Base-by-base conservation (phyloP, 805 yeast genomes). In the Metschnikowia reukaufii region DNA sequence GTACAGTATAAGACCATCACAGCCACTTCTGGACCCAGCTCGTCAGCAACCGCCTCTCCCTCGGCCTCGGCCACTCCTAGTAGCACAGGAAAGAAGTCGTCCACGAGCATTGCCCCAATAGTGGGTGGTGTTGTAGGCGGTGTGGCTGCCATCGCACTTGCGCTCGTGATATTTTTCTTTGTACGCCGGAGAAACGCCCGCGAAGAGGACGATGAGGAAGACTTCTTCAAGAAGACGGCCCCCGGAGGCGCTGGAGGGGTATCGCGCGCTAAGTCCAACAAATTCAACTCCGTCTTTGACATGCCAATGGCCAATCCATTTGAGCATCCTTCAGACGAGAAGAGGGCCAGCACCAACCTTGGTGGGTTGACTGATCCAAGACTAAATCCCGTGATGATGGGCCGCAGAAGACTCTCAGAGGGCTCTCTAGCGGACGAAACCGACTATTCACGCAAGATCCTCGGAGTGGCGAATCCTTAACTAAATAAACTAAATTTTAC, bases 391-490 rank as follows among this genome's bases (percentile, higher is more conserved):
- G 77, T 81, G 36, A 82, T 86, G 85, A 70, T 86, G 64, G 96
- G 95, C 32, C 81, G 91, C 61, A 81, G 96, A 60, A 74, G 96
- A 54, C 74, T 88, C 51, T 82, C 90, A 58, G 92, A 87, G 58
- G 96, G 96, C 4, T 83, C 92, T 2, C 72, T 91, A 44, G 91
- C 95, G 9, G 95, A 89, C 63, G 95, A 86, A 51, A 81, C 88
- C 4, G 94, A 88, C 63, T 87, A 84, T 66, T 77, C 87, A 41
- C 74, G 90, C 61, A 88, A 88, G 68, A 82, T 88, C 16, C 72
- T 91, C 39, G 84, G 89, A 49, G 96, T 91, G 10, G 91, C 96
- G 29, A 91, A 91, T 60, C 96, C 97, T 1, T 55, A 44, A 44
- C 25, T 25, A 37, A 8, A 38, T 21, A 15, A 32, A 31, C 38